Percentiles rank a stretch among this genome's conserved stretches.
Conservation (phyloP, 176 grass and related monocot species). For the Coix lacrymajobi region DNA sequence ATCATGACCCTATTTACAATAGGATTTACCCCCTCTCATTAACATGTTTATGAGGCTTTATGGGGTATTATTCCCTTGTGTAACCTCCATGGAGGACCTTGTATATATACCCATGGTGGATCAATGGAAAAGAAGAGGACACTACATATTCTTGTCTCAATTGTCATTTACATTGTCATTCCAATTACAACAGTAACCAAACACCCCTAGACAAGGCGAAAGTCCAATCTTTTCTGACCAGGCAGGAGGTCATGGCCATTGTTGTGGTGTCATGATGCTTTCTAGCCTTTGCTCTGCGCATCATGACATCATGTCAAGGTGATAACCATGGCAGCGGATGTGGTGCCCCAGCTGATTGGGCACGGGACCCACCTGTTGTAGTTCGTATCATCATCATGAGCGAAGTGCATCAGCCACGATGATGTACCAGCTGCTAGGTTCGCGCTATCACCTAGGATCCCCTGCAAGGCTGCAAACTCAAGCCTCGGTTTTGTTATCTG, state of each 20-base stretch:
- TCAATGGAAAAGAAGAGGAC: no score
- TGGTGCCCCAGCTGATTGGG: slow-evolving; percentile 14
- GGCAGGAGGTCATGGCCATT: neutral
- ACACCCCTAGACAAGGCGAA: no score
- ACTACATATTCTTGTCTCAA: no score
- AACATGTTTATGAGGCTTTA: no score
- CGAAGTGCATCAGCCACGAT: neutral
- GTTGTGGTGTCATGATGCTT: neutral
- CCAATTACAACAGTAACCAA: no score
- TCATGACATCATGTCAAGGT: neutral
- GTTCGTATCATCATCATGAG: neutral
- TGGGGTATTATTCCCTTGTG: no score
- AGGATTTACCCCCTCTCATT: no score
- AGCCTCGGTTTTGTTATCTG: neutral
- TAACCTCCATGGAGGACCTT: no score
- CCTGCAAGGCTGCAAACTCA: neutral
- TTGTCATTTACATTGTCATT: no score
- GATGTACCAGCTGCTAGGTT: neutral
- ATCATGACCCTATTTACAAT: no score
- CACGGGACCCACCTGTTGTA: neutral
- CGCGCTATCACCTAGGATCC: neutral
- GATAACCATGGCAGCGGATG: slow-evolving; percentile 14
- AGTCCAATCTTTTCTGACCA: neutral
- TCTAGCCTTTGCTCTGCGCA: neutral
- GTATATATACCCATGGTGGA: no score